Percentiles rank a stretch among this genome's conserved stretches.
Evolutionary conservation across 352 stramenopile species (phyloP).

Genomic region (Pythium phragmiticola): DNA sequence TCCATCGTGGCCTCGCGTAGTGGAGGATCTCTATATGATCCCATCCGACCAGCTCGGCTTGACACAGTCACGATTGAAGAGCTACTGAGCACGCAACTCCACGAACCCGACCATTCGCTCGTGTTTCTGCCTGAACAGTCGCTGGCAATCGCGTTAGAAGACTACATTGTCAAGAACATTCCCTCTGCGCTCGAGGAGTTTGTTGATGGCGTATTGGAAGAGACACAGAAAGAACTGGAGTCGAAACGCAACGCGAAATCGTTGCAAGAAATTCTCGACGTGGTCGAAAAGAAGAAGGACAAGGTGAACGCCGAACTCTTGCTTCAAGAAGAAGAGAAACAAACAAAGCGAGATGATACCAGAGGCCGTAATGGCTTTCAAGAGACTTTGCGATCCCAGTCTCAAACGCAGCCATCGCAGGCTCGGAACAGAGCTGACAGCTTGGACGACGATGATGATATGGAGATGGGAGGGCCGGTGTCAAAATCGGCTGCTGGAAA

Average conservation of each 20-base stretch:
- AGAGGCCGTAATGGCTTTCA: constrained; percentile 13
- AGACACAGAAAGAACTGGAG: constrained; percentile 67
- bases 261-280: constrained; percentile 57
- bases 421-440: constrained; percentile 11
- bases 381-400: constrained; percentile 17
- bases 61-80: constrained; percentile 78
- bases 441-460: constrained; percentile 28
- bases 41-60: constrained; percentile 62
- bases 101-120: constrained; percentile 64
- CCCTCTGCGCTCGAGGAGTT: constrained; percentile 77
- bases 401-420: constrained; percentile 19
- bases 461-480: constrained; percentile 17
- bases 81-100: constrained; percentile 64
- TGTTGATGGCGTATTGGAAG: constrained; percentile 60
- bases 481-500: background rate
- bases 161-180: constrained; percentile 85
- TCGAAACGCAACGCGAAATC: constrained; percentile 49
- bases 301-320: constrained; percentile 48
- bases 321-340: constrained; percentile 48
- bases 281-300: constrained; percentile 72
- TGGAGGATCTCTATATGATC: constrained; percentile 29
- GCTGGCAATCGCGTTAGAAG: constrained; percentile 66
- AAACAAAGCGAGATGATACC: constrained; percentile 18
- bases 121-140: constrained; percentile 72
- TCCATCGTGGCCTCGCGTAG: constrained; percentile 16